These are phyloP conservation scores for Imleria badia DNA, from an alignment of 768 basidiomycete genomes.

Conservation along the genomic window DNA sequence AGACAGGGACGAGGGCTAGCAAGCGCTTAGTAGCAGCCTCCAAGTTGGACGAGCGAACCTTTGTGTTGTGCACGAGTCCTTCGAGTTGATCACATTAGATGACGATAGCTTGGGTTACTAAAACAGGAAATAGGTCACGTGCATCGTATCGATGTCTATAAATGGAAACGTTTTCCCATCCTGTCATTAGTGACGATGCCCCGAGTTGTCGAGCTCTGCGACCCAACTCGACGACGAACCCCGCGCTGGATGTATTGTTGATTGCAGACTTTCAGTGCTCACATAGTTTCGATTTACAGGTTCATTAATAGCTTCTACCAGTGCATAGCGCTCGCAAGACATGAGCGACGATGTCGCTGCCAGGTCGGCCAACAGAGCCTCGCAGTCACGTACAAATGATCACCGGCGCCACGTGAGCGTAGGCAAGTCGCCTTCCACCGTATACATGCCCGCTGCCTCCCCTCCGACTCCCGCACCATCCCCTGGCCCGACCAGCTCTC, in stretches of 20 bases:
- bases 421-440: slow-evolving; percentile 27
- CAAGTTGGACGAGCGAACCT: no score
- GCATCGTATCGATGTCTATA: not conserved
- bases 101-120: slow-evolving; percentile 1
- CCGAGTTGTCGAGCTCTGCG: not conserved
- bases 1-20: not conserved
- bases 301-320: slow-evolving; percentile 13
- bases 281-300: not conserved
- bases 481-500: slow-evolving; percentile 49
- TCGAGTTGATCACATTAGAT: slow-evolving; percentile 2
- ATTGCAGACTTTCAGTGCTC: not conserved
- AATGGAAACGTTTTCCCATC: slow-evolving; percentile 14
- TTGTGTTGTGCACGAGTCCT: no score
- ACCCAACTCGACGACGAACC: slow-evolving; percentile 3
- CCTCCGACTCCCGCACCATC: slow-evolving; percentile 67
- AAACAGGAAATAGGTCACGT: slow-evolving; percentile 14
- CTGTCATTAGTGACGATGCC: not conserved
- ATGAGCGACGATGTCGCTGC: slow-evolving; percentile 10
- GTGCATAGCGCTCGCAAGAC: slow-evolving; percentile 3
- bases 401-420: slow-evolving; percentile 15
- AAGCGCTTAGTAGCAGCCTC: not conserved
- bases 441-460: slow-evolving; percentile 54
- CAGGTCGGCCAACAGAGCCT: slow-evolving; percentile 6
- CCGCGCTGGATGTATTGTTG: not conserved
- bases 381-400: slow-evolving; percentile 14